phyloP scores from a whole-genome alignment of 257 asterid species.

The Dorcoceras hygrometricum region DNA sequence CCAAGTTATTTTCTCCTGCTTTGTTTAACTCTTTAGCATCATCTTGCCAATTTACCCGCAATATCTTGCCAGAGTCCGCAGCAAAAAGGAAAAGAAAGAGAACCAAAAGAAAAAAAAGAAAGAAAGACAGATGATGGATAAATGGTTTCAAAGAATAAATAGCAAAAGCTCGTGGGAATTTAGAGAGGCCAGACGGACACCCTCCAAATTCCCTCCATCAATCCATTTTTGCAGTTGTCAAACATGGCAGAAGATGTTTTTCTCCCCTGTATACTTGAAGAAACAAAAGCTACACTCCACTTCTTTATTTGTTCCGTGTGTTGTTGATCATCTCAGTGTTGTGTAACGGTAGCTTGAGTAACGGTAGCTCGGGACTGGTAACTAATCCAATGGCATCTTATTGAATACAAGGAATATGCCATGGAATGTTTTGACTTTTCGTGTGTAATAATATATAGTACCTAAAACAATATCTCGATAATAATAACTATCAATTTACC shows the following conservation, averaged over 20 bases:
- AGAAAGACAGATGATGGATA: not conserved
- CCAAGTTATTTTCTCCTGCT: conserved; percentile 21
- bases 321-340: conserved; percentile 20
- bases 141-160: not conserved
- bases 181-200: conserved; percentile 73
- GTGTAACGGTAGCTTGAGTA: conserved; percentile 23
- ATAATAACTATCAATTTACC: too few species aligned
- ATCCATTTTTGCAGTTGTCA: conserved; percentile 45
- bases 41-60: not conserved
- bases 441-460: too few species aligned
- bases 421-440: not conserved
- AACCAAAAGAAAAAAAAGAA: not conserved
- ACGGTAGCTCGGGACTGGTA: conserved; percentile 19
- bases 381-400: conserved; percentile 15
- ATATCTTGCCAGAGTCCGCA: conserved; percentile 1
- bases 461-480: too few species aligned
- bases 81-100: not conserved
- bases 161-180: conserved; percentile 39
- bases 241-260: conserved; percentile 42
- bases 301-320: conserved; percentile 12
- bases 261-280: not conserved
- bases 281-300: not conserved
- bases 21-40: not conserved
- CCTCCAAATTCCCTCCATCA: conserved; percentile 78
- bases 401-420: conserved; percentile 52